These are phyloP conservation scores for Rhizopus stolonifer DNA, from an alignment of 371 early-diverging fungal species.

Conservation along the genomic window DNA sequence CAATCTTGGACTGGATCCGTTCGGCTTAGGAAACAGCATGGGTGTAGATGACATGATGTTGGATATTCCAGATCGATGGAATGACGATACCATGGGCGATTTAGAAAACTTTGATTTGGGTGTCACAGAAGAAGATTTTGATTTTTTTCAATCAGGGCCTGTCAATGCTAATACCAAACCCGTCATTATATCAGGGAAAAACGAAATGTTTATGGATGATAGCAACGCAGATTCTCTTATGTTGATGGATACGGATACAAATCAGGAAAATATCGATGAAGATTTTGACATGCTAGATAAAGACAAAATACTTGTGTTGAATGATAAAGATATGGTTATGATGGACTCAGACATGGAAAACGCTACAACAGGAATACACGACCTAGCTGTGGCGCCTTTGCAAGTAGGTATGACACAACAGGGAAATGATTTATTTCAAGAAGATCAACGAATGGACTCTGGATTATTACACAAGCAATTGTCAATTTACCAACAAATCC, in stretches of 20 bases:
- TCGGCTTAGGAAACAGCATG: conserved; percentile 19
- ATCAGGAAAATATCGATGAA: background rate
- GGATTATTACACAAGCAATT: background rate
- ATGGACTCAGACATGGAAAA: conserved; percentile 11
- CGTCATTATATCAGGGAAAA: background rate
- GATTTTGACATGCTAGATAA: conserved; percentile 1
- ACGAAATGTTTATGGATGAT: background rate
- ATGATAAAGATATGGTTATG: background rate
- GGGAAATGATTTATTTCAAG: background rate
- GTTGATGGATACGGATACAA: background rate
- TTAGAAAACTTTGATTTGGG: conserved; percentile 44
- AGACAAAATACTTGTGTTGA: background rate
- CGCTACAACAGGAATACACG: background rate
- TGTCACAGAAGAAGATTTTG: conserved; percentile 52
- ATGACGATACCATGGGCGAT: conserved; percentile 35
- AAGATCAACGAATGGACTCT: background rate
- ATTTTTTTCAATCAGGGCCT: conserved; percentile 36
- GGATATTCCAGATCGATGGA: conserved; percentile 33
- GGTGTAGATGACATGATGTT: conserved; percentile 27
- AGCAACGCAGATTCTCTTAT: background rate
- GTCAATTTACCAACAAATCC: background rate
- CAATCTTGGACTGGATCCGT: conserved; percentile 18
- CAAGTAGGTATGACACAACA: conserved; percentile 13
- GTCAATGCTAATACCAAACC: background rate
- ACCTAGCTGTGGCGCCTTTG: conserved; percentile 14